Evolutionary conservation across 352 stramenopile genomes (phyloP), one percentile per base, ranked within the genome.

Genomic region (Pythium rhizo-oryzae): DNA sequence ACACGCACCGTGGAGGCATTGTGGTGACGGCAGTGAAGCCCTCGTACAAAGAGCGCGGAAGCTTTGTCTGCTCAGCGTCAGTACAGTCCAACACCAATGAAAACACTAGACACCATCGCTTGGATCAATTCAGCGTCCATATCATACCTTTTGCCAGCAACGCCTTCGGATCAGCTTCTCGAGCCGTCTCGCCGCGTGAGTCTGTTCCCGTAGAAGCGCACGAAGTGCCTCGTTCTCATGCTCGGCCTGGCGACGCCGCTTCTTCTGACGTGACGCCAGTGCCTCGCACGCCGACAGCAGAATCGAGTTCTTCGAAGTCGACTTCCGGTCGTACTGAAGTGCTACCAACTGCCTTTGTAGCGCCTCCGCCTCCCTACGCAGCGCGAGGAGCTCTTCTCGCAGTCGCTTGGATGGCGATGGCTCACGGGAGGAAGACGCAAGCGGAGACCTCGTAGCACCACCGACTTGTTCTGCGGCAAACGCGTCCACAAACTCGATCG

Each of bases 401-500:
- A 33, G 24, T 8, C 51, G 51, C 9, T 33, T 57, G 8, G 51
- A 43, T 12, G 37, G 37, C 37, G 37, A 43, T 11, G 37, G 37
- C 37, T 12, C 37, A 2, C 37, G 9, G 11, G 37, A 33, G 28
- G 28, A 33, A 6, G 28, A 33, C 28, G 28, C 6, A 7, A 6
- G 28, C 28, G 28, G 28, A 33, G 37, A 9, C 37, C 13, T 43
- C 4, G 15, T 9, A 18, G 37, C 11, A 11, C 9, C 37, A 18
- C 2, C 2, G 37, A 2, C 37, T 16, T 43, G 1, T 35, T 18
- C 23, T 1, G 4, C 25, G 7, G 19, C 51, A 25, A 35, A 57
- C 16, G 33, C 53, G 53, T 59, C 53, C 1, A 59, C 53, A 49
- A 59, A 59, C 18, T 49, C 53, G 8, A 59, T 30, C 18, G 35